Conservation (phyloP, 2,329 filamentous ascomycete genomes). For the Beauveria bassiana region DNA sequence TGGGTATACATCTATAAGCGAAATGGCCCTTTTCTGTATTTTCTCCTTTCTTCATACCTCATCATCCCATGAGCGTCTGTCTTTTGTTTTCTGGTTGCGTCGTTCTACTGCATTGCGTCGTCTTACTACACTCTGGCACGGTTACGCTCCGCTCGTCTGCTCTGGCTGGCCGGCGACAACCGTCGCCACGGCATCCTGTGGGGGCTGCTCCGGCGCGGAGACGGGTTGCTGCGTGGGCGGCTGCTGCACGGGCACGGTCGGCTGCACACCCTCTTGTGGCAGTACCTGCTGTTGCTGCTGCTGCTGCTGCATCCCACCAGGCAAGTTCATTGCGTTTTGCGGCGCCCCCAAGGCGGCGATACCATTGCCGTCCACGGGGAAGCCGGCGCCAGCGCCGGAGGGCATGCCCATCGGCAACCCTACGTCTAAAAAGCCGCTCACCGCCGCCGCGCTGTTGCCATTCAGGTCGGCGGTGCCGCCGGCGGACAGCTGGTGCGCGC, state of each 20-base stretch:
- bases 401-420: neutral
- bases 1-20: too few relatives aligned
- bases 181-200: neutral
- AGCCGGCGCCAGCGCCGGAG: neutral
- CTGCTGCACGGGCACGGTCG: neutral
- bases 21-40: too few relatives aligned
- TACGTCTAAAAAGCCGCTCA: neutral
- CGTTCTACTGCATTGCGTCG: too few relatives aligned
- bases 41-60: neutral
- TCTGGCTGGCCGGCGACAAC: neutral
- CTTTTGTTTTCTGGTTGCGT: too few relatives aligned
- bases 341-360: neutral
- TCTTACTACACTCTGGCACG: too few relatives aligned
- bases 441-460: conserved; percentile 1
- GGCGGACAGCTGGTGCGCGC: conserved; percentile 37
- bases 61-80: neutral
- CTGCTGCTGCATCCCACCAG: neutral
- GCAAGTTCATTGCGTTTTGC: neutral
- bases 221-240: neutral
- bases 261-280: neutral
- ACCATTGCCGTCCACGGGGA: neutral
- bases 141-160: neutral
- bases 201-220: neutral
- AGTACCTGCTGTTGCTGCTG: neutral
- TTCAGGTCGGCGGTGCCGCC: neutral